These are phyloP conservation scores for Penicillium sclerotiorum DNA, from an alignment of 2,329 filamentous ascomycete species.

Conservation along the genomic window DNA sequence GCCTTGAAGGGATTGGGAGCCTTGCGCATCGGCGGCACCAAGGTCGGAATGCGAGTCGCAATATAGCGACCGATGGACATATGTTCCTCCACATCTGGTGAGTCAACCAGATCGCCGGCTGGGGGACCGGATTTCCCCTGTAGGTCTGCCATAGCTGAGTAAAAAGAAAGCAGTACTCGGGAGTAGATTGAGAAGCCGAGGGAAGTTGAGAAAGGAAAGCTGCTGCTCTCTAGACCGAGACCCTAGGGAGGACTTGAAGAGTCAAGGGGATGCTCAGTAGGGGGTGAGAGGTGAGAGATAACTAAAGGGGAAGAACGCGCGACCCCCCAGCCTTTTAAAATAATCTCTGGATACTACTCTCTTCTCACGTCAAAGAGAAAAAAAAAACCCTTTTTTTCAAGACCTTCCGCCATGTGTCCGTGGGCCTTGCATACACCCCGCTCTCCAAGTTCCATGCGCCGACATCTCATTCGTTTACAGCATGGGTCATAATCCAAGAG, in stretches of 20 bases:
- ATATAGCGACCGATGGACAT: constrained; percentile 51
- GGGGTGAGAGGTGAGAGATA: too few relatives aligned
- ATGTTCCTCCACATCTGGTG: constrained; percentile 26
- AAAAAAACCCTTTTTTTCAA: neutral
- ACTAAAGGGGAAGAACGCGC: too few relatives aligned
- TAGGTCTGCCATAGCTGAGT: constrained; percentile 16
- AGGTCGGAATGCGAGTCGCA: constrained; percentile 55
- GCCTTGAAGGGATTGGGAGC: constrained; percentile 58
- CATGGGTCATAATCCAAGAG: neutral
- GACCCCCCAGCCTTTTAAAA: too few relatives aligned
- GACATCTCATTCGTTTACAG: constrained; percentile 11
- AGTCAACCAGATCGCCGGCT: constrained; percentile 15
- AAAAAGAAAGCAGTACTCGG: too few relatives aligned
- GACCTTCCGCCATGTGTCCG: neutral
- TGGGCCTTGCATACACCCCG: neutral
- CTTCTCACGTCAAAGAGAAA: neutral
- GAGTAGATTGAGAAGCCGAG: too few relatives aligned
- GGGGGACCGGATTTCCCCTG: constrained; percentile 9
- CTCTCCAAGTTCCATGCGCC: neutral
- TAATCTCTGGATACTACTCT: neutral
- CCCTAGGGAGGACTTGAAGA: too few relatives aligned
- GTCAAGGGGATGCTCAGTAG: too few relatives aligned
- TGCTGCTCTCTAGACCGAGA: too few relatives aligned
- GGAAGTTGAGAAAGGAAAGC: too few relatives aligned
- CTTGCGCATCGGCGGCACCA: constrained; percentile 59